Evolutionary conservation across 352 stramenopile species (phyloP), one percentile per base, ranked within the genome.

Genomic region (Phytophthora quininea): DNA sequence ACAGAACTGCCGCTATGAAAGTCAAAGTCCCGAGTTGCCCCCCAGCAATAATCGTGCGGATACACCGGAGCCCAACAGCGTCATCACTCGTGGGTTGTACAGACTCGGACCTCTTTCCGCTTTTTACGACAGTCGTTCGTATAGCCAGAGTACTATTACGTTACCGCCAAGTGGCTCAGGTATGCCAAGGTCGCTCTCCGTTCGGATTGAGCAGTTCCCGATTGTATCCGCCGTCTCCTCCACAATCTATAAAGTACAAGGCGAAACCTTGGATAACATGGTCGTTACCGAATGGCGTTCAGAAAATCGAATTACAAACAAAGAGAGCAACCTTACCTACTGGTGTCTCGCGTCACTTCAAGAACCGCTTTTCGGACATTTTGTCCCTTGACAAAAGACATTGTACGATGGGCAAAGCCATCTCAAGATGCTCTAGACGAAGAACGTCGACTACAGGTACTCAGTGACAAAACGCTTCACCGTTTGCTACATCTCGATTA

Each of bases 11-110:
- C 0, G 14, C 33, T 15, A 33, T 30, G 6, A 19, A 40, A 1
- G 60, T 56, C 42, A 33, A 67, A 35, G 11, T 58, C 12, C 53
- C 53, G 5, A 62, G 3, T 63, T 47, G 33, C 54, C 11, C 12
- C 3, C 46, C 11, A 4, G 52, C 10, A 3, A 24, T 29, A 4
- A 30, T 40, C 6, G 51, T 43, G 14, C 51, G 51, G 4, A 8
- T 58, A 10, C 35, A 32, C 1, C 35, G 52, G 4, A 24, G 37
- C 10, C 35, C 38, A 29, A 7, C 10, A 2, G 30, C 56, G 0
- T 14, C 5, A 1, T 19, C 30, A 7, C 54, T 54, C 9, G 3
- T 3, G 2, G 37, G 32, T 3, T 46, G 32, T 0, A 3, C 57
- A 2, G 57, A 64, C 7, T 30, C 47, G 1, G 57, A 56, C 11